Evolutionary conservation across 2,329 filamentous ascomycete genomes (phyloP).

Genomic region (Cordyceps sp.): DNA sequence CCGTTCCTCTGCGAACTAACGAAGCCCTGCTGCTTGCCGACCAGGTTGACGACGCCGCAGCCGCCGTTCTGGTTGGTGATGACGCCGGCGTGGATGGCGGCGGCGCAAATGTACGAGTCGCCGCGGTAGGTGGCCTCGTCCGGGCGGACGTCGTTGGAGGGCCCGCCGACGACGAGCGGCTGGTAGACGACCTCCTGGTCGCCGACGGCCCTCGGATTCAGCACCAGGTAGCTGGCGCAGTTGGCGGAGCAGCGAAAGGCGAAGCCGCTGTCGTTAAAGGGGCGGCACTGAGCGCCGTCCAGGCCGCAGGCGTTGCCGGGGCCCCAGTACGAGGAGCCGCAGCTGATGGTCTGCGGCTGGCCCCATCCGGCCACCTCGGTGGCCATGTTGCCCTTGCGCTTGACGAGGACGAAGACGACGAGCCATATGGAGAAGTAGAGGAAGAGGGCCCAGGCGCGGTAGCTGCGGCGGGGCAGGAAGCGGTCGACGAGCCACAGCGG

Average conservation of each 20-base stretch:
- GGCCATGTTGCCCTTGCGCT: constrained; percentile 41
- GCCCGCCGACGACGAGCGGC: constrained; percentile 53
- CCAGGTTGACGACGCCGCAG: constrained; percentile 63
- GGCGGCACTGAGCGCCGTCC: constrained; percentile 58
- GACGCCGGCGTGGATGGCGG: constrained; percentile 71
- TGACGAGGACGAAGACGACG: constrained; percentile 49
- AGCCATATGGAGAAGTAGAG: constrained; percentile 52
- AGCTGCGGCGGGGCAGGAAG: constrained; percentile 40
- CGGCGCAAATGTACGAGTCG: constrained; percentile 74
- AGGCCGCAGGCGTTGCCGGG: constrained; percentile 56
- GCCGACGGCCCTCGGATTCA: constrained; percentile 63
- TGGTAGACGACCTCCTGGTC: constrained; percentile 47
- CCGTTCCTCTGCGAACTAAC: constrained; percentile 50
- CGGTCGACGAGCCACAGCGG: constrained; percentile 48
- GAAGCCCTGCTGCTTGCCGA: constrained; percentile 52
- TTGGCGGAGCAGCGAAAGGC: constrained; percentile 61
- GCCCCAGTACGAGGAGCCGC: constrained; percentile 54
- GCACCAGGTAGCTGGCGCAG: constrained; percentile 46
- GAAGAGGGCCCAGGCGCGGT: constrained; percentile 41
- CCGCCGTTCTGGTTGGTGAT: constrained; percentile 57
- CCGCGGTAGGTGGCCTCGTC: constrained; percentile 55
- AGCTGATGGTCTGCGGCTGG: constrained; percentile 46
- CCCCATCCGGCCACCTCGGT: constrained; percentile 53
- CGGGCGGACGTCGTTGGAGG: constrained; percentile 22
- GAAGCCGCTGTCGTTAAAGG: constrained; percentile 53